Conservation (phyloP, 306 rosid genomes). For the Quercus suber region DNA sequence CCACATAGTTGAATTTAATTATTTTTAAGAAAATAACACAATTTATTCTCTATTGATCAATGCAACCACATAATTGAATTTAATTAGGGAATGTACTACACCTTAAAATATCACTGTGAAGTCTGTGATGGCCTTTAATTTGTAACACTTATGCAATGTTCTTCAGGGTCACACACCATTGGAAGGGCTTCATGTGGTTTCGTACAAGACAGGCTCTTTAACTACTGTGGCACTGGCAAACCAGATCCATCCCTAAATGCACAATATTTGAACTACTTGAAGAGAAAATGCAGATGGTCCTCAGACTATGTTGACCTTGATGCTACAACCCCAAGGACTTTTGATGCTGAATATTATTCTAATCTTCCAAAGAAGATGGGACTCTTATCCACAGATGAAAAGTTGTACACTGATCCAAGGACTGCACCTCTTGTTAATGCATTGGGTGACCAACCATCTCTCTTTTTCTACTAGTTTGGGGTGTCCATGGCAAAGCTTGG, state of each 20-base stretch:
- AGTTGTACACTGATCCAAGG: slow-evolving; percentile 57
- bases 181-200: slow-evolving; percentile 71
- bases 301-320: slow-evolving; percentile 80
- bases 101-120: background rate
- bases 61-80: too few relatives aligned
- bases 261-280: slow-evolving; percentile 55
- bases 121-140: background rate
- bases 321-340: slow-evolving; percentile 53
- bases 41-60: too few relatives aligned
- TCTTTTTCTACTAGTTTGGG: slow-evolving; percentile 54
- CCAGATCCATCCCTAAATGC: slow-evolving; percentile 56
- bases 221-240: slow-evolving; percentile 50
- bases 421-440: slow-evolving; percentile 58
- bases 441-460: slow-evolving; percentile 26
- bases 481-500: slow-evolving; percentile 84
- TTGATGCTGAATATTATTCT: slow-evolving; percentile 48
- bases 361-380: slow-evolving; percentile 70
- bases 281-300: slow-evolving; percentile 84
- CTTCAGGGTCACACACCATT: slow-evolving; percentile 79
- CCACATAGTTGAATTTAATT: too few relatives aligned
- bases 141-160: background rate
- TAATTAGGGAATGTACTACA: too few relatives aligned
- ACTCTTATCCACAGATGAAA: slow-evolving; percentile 54
- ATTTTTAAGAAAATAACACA: too few relatives aligned
- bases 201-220: slow-evolving; percentile 61